A percentile compares a stretch with the other conserved stretches of the same genome.
phyloP scores from a whole-genome alignment of 495 filamentous ascomycete species.

The Tetracladium marchalianum region DNA sequence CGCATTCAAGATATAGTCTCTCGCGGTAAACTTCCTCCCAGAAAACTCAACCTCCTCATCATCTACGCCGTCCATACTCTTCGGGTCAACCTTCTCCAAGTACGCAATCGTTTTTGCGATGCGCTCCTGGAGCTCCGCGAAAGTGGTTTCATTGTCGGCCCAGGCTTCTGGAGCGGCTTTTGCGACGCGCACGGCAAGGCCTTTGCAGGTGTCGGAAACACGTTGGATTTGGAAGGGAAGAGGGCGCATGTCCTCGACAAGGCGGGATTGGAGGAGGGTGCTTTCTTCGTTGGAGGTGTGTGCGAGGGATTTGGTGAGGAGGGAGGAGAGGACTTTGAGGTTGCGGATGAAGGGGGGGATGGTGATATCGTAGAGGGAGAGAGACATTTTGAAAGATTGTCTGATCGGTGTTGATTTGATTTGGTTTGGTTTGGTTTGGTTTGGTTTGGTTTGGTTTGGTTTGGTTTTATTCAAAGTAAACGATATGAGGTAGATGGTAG shows the following conservation, averaged over 20 bases:
- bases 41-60: conserved; percentile 19
- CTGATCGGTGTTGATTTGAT: too few species aligned
- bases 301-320: conserved; percentile 12
- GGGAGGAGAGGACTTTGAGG: conserved; percentile 8
- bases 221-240: conserved; percentile 33
- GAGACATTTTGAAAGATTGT: conserved; percentile 4
- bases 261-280: conserved; percentile 4
- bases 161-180: conserved; percentile 16
- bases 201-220: conserved; percentile 22
- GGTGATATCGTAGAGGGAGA: conserved; percentile 20
- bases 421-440: too few species aligned
- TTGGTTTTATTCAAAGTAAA: too few species aligned
- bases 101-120: conserved; percentile 29
- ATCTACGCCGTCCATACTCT: conserved; percentile 23
- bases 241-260: conserved; percentile 30
- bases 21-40: conserved; percentile 5
- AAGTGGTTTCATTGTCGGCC: conserved; percentile 28
- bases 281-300: background rate
- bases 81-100: conserved; percentile 24
- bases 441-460: too few species aligned
- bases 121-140: conserved; percentile 27
- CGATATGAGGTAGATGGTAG: too few species aligned
- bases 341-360: conserved; percentile 15
- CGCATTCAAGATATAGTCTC: conserved; percentile 27
- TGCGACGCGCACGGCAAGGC: conserved; percentile 21